These are phyloP conservation scores for Sporopachydermia cereana DNA, from an alignment of 1,139 yeast genomes.

Conservation along the genomic window DNA sequence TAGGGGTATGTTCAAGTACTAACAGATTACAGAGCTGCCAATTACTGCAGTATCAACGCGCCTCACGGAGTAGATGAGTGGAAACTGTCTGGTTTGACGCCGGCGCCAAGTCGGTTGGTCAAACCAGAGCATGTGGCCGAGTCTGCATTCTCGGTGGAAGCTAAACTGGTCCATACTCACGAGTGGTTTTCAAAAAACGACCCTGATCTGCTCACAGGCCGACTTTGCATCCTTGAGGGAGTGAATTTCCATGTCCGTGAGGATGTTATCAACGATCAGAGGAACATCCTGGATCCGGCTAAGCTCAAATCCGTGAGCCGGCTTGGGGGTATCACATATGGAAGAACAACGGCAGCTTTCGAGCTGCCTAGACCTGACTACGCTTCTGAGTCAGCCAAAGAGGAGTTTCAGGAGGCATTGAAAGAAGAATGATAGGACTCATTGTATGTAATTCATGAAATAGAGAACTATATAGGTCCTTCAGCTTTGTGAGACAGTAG, in stretches of 20 bases:
- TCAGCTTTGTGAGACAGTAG: too few species aligned
- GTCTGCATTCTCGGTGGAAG: constrained; percentile 49
- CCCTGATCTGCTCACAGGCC: constrained; percentile 30
- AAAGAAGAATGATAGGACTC: not conserved
- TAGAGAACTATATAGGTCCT: too few species aligned
- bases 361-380: constrained; percentile 34
- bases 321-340: constrained; percentile 44
- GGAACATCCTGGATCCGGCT: constrained; percentile 31
- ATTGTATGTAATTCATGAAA: too few species aligned
- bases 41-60: constrained; percentile 35
- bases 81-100: constrained; percentile 44
- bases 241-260: constrained; percentile 46
- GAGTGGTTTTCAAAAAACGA: constrained; percentile 34
- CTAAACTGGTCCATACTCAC: constrained; percentile 33
- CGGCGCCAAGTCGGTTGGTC: constrained; percentile 32
- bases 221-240: constrained; percentile 39
- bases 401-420: not conserved
- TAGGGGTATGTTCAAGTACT: not conserved
- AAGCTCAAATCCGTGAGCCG: constrained; percentile 44
- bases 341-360: constrained; percentile 31
- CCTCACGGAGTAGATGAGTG: constrained; percentile 45
- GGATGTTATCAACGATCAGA: constrained; percentile 35
- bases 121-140: constrained; percentile 49
- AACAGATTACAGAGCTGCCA: constrained; percentile 32
- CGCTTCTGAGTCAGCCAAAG: constrained; percentile 6